A percentile compares a stretch with the other conserved stretches of the same genome.
These are phyloP conservation scores for Trichoderma asperellum DNA, from an alignment of 2,329 filamentous ascomycete genomes.

Conservation along the genomic window DNA sequence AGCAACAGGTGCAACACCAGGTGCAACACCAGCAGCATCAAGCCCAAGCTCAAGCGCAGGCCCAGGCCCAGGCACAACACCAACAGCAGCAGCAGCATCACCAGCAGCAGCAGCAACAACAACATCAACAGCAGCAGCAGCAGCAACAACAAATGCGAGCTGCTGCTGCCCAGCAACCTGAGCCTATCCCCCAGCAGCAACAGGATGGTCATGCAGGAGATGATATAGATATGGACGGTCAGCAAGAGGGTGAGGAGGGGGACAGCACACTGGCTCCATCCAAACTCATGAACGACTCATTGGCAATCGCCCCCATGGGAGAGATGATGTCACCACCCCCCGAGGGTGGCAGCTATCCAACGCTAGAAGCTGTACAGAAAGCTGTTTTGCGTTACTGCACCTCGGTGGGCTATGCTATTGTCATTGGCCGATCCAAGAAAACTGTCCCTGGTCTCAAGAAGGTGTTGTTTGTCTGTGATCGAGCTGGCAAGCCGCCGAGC, in stretches of 20 bases:
- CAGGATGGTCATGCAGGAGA: slow-evolving; percentile 51
- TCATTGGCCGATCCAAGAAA: slow-evolving; percentile 70
- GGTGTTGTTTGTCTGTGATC: slow-evolving; percentile 68
- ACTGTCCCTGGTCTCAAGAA: slow-evolving; percentile 69
- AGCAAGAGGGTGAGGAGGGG: slow-evolving; percentile 52
- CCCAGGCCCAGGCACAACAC: slow-evolving; percentile 32
- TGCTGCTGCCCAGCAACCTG: slow-evolving; percentile 40
- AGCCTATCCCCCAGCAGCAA: slow-evolving; percentile 45
- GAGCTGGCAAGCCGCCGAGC: slow-evolving; percentile 64
- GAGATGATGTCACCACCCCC: slow-evolving; percentile 65
- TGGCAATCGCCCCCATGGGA: slow-evolving; percentile 59
- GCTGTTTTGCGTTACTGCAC: slow-evolving; percentile 67
- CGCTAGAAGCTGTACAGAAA: slow-evolving; percentile 66
- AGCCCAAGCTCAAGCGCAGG: neutral
- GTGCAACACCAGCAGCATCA: slow-evolving; percentile 20
- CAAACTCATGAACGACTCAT: slow-evolving; percentile 54
- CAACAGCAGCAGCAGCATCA: slow-evolving; percentile 31
- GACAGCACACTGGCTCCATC: slow-evolving; percentile 50
- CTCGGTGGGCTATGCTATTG: slow-evolving; percentile 68
- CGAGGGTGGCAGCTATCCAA: slow-evolving; percentile 66
- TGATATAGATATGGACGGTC: slow-evolving; percentile 58
- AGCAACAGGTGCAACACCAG: slow-evolving; percentile 21
- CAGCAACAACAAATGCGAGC: slow-evolving; percentile 36
- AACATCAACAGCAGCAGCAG: slow-evolving; percentile 36
- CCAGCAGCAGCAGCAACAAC: slow-evolving; percentile 33